Evolutionary conservation across 805 yeast species (phyloP).

Genomic region (Phaffomyces thermotolerans): DNA sequence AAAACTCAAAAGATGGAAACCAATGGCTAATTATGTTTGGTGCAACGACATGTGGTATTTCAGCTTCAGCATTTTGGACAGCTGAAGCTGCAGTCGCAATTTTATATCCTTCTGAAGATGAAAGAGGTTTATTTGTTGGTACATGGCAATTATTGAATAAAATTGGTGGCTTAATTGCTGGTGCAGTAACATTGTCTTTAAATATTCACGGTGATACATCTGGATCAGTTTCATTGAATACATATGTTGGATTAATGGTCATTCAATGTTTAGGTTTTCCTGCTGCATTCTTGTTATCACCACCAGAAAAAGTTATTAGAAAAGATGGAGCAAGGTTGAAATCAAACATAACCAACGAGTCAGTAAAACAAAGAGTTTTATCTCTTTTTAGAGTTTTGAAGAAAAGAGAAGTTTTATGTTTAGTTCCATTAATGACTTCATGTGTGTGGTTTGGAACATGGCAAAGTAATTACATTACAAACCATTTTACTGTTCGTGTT

Average conservation of each 20-base stretch:
- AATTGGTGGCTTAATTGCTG: slow-evolving; percentile 23
- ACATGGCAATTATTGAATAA: slow-evolving; percentile 23
- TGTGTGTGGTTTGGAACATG: slow-evolving; percentile 21
- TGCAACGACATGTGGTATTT: slow-evolving; percentile 20
- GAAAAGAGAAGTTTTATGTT: slow-evolving; percentile 15
- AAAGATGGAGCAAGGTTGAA: slow-evolving; percentile 21
- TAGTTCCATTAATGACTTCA: slow-evolving; percentile 18
- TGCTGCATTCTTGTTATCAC: slow-evolving; percentile 15
- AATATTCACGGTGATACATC: slow-evolving; percentile 10
- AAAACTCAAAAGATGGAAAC: slow-evolving; percentile 22
- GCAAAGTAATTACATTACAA: slow-evolving; percentile 19
- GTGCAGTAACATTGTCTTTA: slow-evolving; percentile 16
- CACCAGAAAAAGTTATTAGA: slow-evolving; percentile 24
- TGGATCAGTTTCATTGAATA: slow-evolving; percentile 21
- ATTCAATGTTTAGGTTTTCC: slow-evolving; percentile 24
- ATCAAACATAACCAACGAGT: slow-evolving; percentile 6
- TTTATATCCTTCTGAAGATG: slow-evolving; percentile 17
- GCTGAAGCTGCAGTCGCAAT: slow-evolving; percentile 25
- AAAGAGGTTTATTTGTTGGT: slow-evolving; percentile 23
- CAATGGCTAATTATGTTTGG: slow-evolving; percentile 22
- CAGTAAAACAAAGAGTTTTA: slow-evolving; percentile 4
- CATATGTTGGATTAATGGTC: slow-evolving; percentile 21
- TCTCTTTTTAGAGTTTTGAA: slow-evolving; percentile 5
- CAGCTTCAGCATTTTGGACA: slow-evolving; percentile 24
- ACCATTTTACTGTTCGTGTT: slow-evolving; percentile 21